These are phyloP conservation scores for Cercophora samala DNA, from an alignment of 495 filamentous ascomycete species.

Conservation along the genomic window DNA sequence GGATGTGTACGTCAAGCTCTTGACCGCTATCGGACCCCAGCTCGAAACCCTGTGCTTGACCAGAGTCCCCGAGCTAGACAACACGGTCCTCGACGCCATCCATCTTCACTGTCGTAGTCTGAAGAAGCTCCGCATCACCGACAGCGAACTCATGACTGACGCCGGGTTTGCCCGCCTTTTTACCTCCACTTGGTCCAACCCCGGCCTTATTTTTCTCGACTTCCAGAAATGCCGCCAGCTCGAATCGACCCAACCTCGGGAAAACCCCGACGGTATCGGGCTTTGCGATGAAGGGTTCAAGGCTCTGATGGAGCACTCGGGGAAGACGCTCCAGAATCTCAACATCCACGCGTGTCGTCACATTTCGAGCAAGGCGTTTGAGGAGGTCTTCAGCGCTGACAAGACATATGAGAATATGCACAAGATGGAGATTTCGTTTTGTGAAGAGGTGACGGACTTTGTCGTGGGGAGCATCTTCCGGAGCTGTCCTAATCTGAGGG, in stretches of 20 bases:
- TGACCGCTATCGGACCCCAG: slow-evolving; percentile 55
- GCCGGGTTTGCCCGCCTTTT: slow-evolving; percentile 68
- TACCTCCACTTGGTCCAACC: slow-evolving; percentile 63
- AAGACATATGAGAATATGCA: slow-evolving; percentile 61
- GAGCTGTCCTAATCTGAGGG: slow-evolving; percentile 67
- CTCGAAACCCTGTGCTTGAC: slow-evolving; percentile 72
- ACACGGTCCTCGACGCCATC: slow-evolving; percentile 61
- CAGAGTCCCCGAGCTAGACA: slow-evolving; percentile 54
- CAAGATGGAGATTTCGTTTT: slow-evolving; percentile 76
- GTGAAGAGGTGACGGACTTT: slow-evolving; percentile 67
- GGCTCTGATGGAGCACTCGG: slow-evolving; percentile 83
- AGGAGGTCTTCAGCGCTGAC: slow-evolving; percentile 60
- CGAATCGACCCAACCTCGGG: slow-evolving; percentile 53
- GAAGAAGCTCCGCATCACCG: slow-evolving; percentile 70
- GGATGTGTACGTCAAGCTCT: slow-evolving; percentile 55
- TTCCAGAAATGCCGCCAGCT: slow-evolving; percentile 70
- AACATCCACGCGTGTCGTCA: slow-evolving; percentile 78
- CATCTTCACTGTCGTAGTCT: slow-evolving; percentile 65
- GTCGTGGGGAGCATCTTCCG: slow-evolving; percentile 70
- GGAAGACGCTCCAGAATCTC: slow-evolving; percentile 55
- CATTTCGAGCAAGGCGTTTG: slow-evolving; percentile 64
- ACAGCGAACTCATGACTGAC: slow-evolving; percentile 71
- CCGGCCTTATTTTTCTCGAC: slow-evolving; percentile 63
- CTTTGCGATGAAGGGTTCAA: slow-evolving; percentile 70
- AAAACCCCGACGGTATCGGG: slow-evolving; percentile 63